phyloP scores from a whole-genome alignment of 306 rosid species.

The Gastrolobium villosum region DNA sequence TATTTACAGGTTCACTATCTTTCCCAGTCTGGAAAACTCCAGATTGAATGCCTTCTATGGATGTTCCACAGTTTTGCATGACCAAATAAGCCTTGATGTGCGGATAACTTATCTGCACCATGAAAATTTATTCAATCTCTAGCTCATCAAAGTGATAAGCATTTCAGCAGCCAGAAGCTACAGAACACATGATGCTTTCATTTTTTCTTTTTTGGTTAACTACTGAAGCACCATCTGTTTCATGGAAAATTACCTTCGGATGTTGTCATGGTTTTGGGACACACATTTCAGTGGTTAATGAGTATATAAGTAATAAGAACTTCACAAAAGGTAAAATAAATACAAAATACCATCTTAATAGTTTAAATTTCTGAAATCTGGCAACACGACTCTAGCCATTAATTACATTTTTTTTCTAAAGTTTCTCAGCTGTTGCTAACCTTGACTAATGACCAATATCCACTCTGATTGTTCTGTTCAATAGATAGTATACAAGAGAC shows the following conservation, averaged over 20 bases:
- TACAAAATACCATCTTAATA: background rate
- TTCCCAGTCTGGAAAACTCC: conserved; percentile 40
- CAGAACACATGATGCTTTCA: background rate
- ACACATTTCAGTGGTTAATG: conserved; percentile 14
- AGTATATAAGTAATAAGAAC: background rate
- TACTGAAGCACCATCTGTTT: conserved; percentile 12
- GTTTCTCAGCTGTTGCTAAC: conserved; percentile 21
- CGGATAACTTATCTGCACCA: conserved; percentile 68
- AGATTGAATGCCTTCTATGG: conserved; percentile 51
- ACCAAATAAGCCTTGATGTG: conserved; percentile 74
- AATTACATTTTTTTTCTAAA: background rate
- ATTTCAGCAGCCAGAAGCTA: conserved; percentile 13
- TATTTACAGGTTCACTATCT: conserved; percentile 42
- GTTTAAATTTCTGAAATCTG: conserved; percentile 2
- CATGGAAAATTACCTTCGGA: background rate
- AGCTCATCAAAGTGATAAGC: conserved; percentile 37
- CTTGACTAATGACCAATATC: conserved; percentile 11
- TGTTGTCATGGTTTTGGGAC: conserved; percentile 25
- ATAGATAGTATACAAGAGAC: conserved; percentile 11
- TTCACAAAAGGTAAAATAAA: background rate
- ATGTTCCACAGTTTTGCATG: conserved; percentile 63
- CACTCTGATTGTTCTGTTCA: conserved; percentile 32
- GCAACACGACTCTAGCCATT: background rate
- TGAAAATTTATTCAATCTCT: conserved; percentile 45
- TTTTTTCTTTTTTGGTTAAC: conserved; percentile 1